Percentiles rank a stretch among this genome's conserved stretches.
Evolutionary conservation across 495 filamentous ascomycete genomes (phyloP).

Genomic region (Talaromyces trachyspermus): DNA sequence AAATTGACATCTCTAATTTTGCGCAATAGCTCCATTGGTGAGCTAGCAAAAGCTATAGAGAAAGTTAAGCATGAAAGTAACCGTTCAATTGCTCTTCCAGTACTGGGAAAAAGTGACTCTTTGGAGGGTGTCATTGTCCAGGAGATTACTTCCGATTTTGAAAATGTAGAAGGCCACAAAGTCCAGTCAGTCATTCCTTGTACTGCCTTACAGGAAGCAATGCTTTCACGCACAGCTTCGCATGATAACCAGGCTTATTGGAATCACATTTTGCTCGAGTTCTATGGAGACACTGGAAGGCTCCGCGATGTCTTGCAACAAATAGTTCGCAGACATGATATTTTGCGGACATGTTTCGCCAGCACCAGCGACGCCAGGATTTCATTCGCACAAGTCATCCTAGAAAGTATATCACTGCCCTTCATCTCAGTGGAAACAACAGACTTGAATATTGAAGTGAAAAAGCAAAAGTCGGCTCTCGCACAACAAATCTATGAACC

Average conservation of each 20-base stretch:
- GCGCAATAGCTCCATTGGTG: constrained; percentile 48
- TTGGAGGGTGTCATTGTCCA: constrained; percentile 13
- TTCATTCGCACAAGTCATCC: constrained; percentile 54
- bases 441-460: constrained; percentile 14
- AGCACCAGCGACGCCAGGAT: constrained; percentile 40
- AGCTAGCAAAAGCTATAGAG: constrained; percentile 38
- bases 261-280: constrained; percentile 46
- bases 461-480: constrained; percentile 17
- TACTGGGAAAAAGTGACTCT: background rate
- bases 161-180: constrained; percentile 17
- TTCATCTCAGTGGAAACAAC: constrained; percentile 15
- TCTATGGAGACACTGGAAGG: constrained; percentile 32
- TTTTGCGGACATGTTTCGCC: constrained; percentile 56
- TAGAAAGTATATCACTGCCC: constrained; percentile 21
- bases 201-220: constrained; percentile 74
- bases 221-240: constrained; percentile 52
- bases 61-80: background rate
- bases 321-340: constrained; percentile 50
- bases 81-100: background rate
- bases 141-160: constrained; percentile 14
- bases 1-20: constrained; percentile 59
- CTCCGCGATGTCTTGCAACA: constrained; percentile 40
- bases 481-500: constrained; percentile 15
- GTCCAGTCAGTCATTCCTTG: constrained; percentile 61
- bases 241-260: constrained; percentile 37